These are phyloP conservation scores for Nicotiana obtusifolia DNA, from an alignment of 257 asterid species.

Conservation along the genomic window DNA sequence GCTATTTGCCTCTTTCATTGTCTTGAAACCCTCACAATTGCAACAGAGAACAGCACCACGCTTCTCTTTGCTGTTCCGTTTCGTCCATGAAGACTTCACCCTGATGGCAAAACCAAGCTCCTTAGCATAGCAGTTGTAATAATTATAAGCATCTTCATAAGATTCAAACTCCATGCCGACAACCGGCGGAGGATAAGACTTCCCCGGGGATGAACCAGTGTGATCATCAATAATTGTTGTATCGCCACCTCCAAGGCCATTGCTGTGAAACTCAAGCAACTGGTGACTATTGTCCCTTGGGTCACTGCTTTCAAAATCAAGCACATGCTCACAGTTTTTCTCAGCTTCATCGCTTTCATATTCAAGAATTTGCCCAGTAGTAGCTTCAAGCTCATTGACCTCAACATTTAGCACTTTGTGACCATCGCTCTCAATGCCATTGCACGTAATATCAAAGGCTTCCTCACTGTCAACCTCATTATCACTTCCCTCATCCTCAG, in stretches of 20 bases:
- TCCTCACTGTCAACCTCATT: conserved; percentile 19
- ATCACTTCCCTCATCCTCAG: conserved; percentile 22
- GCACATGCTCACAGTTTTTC: conserved; percentile 20
- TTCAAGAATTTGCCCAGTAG: conserved; percentile 23
- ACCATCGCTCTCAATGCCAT: conserved; percentile 18
- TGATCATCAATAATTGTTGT: conserved; percentile 7
- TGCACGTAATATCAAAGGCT: conserved; percentile 18
- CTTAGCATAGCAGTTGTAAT: conserved; percentile 60
- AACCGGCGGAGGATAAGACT: conserved; percentile 36
- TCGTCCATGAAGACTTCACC: conserved; percentile 83
- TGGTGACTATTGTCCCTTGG: conserved; percentile 13
- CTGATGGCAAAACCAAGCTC: conserved; percentile 75
- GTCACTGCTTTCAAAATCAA: conserved; percentile 19
- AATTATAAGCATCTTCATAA: conserved; percentile 79
- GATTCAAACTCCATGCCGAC: conserved; percentile 80
- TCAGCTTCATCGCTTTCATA: conserved; percentile 20
- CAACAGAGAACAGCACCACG: conserved; percentile 89
- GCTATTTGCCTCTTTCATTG: conserved; percentile 66
- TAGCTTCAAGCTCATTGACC: conserved; percentile 5
- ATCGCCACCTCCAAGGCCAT: conserved; percentile 15
- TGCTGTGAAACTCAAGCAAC: conserved; percentile 13
- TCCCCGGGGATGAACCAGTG: conserved; percentile 16
- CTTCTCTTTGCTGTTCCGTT: conserved; percentile 79
- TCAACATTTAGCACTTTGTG: conserved; percentile 14
- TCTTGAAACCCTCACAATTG: conserved; percentile 83